Evolutionary conservation across 148 eudicot species (phyloP).

Genomic region (Amaranthus hypochondriacus): DNA sequence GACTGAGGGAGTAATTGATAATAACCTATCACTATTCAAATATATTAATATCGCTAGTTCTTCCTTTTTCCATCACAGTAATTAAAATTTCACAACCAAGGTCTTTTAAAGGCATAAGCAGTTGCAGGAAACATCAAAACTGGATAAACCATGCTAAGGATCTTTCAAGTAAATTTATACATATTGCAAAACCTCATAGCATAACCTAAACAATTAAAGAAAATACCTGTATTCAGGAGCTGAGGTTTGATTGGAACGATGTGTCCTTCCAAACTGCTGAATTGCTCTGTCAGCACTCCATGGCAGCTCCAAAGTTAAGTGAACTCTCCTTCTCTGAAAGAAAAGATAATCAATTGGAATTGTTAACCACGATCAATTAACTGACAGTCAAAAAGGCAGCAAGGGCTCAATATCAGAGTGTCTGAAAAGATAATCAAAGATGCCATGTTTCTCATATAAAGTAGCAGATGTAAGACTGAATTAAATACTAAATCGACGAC

Average conservation of each 20-base stretch:
- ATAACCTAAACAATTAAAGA: neutral
- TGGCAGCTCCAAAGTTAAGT: slow-evolving; percentile 89
- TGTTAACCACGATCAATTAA: neutral
- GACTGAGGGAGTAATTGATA: no score
- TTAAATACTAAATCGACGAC: neutral
- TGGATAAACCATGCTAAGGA: neutral
- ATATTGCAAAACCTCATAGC: neutral
- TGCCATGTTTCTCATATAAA: neutral
- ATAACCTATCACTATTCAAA: no score
- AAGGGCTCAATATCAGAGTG: no score
- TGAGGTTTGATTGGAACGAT: slow-evolving; percentile 96
- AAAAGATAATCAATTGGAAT: neutral
- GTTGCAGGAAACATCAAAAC: neutral
- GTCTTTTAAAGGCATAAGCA: neutral
- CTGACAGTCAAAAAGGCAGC: neutral
- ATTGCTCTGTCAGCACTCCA: slow-evolving; percentile 99
- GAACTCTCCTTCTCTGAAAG: slow-evolving; percentile 86
- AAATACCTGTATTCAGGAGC: slow-evolving; percentile 91
- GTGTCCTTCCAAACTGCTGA: slow-evolving; percentile 99
- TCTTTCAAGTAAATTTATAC: neutral
- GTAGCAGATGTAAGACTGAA: neutral
- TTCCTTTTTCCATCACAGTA: no score
- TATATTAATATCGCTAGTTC: no score
- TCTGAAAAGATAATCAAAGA: neutral
- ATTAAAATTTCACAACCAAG: no score